Evolutionary conservation across 129 eudicot species (phyloP).

Genomic region (Flaveria bidentis): DNA sequence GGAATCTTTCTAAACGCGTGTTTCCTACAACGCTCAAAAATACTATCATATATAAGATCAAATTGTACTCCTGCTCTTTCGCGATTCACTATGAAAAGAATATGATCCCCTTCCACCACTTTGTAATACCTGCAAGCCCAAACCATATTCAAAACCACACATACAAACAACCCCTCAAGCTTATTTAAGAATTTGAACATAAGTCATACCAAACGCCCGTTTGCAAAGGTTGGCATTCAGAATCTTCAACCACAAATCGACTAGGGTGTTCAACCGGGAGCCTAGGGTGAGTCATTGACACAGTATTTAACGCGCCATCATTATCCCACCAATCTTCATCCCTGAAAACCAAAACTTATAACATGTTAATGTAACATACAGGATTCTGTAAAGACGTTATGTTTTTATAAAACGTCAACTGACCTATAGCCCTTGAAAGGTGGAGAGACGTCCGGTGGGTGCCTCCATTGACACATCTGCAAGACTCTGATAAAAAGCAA

Average conservation of each 20-base stretch:
- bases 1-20: constrained; percentile 81
- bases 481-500: constrained; percentile 81
- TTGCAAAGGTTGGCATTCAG: constrained; percentile 85
- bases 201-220: constrained; percentile 84
- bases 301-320: constrained; percentile 91
- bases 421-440: constrained; percentile 96
- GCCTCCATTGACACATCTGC: constrained; percentile 90
- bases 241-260: constrained; percentile 67
- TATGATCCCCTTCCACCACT: constrained; percentile 88
- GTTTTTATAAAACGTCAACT: constrained; percentile 3
- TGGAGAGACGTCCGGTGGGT: constrained; percentile 82
- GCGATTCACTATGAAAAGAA: constrained; percentile 80
- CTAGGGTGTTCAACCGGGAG: constrained; percentile 84
- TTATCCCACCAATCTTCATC: constrained; percentile 99
- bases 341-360: constrained; percentile 41
- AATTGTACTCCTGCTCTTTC: constrained; percentile 98
- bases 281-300: constrained; percentile 95
- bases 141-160: neutral
- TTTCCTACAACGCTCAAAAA: constrained; percentile 91
- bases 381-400: neutral
- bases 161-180: neutral
- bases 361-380: constrained; percentile 10
- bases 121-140: constrained; percentile 83
- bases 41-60: constrained; percentile 90
- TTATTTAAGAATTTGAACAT: neutral